Evolutionary conservation across 805 yeast genomes (phyloP).

Genomic region (Spathaspora passalidarum): DNA sequence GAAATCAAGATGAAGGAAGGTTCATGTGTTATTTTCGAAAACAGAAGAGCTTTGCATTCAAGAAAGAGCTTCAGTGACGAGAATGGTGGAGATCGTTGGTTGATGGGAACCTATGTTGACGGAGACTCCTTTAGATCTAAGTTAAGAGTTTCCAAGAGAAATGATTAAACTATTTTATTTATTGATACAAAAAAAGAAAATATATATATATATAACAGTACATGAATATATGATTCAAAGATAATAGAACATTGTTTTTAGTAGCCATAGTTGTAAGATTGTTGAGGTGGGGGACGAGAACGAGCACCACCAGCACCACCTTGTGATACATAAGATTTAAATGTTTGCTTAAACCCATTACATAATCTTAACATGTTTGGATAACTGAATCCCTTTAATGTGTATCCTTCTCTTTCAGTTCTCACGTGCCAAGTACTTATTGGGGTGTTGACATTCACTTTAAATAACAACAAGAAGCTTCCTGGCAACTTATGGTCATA

Average conservation of each 20-base stretch:
- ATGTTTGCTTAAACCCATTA: conserved; percentile 87
- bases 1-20: conserved; percentile 54
- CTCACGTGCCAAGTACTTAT: conserved; percentile 86
- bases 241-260: conserved; percentile 3
- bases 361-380: conserved; percentile 87
- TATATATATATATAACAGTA: not conserved
- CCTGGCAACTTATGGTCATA: conserved; percentile 91
- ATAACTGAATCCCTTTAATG: conserved; percentile 73
- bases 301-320: conserved; percentile 8
- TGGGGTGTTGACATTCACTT: conserved; percentile 66
- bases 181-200: not conserved
- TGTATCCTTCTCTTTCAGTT: conserved; percentile 85
- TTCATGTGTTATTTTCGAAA: conserved; percentile 65
- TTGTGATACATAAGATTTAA: conserved; percentile 30
- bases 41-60: conserved; percentile 69
- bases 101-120: conserved; percentile 75
- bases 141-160: conserved; percentile 29
- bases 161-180: not conserved
- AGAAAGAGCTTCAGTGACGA: conserved; percentile 42
- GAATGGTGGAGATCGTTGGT: conserved; percentile 58
- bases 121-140: conserved; percentile 68
- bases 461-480: conserved; percentile 85
- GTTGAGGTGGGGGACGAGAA: conserved; percentile 13
- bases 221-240: not conserved
- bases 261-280: conserved; percentile 23